phyloP scores from a whole-genome alignment of 2,329 filamentous ascomycete species.

The Claviceps sp. region DNA sequence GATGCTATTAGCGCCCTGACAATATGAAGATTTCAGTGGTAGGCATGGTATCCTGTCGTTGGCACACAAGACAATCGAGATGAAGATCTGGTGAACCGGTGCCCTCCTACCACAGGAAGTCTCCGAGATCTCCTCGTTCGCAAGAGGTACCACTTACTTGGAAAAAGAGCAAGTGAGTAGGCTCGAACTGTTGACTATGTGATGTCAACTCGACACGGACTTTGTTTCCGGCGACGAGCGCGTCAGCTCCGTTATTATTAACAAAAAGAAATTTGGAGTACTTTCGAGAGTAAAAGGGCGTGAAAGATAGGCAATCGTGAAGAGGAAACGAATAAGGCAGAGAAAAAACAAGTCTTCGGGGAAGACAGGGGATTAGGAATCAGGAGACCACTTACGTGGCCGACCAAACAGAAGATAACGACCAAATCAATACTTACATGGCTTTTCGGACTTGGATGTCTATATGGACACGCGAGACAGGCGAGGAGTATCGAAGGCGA shows the following conservation, averaged over 20 bases:
- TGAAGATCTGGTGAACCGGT: background rate
- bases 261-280: no score
- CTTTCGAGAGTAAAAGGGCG: no score
- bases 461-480: constrained; percentile 18
- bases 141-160: constrained; percentile 7
- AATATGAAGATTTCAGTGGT: background rate
- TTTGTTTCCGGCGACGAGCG: background rate
- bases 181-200: constrained; percentile 13
- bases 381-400: background rate
- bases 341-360: no score
- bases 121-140: constrained; percentile 1
- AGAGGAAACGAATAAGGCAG: no score
- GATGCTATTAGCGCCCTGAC: background rate
- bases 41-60: background rate
- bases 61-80: background rate
- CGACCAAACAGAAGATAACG: background rate
- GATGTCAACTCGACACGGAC: background rate
- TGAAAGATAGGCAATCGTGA: no score
- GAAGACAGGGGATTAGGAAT: no score
- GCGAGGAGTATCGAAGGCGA: constrained; percentile 22
- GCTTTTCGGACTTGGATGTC: constrained; percentile 12
- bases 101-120: background rate
- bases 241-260: background rate
- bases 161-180: constrained; percentile 19
- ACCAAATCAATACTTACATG: constrained; percentile 13